Evolutionary conservation across 2,329 filamentous ascomycete species (phyloP).

Genomic region (Leptosphaerulina australis): DNA sequence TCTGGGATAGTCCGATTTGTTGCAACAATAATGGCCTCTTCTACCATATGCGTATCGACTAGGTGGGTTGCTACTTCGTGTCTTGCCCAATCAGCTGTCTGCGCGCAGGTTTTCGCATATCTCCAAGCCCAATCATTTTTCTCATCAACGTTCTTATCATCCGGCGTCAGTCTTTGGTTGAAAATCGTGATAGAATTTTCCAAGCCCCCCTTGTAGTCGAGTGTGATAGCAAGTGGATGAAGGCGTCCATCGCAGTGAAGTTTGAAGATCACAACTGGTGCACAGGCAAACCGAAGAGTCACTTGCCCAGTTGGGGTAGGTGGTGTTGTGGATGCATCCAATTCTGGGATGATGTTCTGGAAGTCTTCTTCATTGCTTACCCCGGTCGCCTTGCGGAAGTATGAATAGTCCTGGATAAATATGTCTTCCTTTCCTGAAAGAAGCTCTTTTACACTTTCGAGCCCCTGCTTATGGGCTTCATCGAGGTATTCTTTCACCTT

Average conservation of each 20-base stretch:
- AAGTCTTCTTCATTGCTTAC: slow-evolving; percentile 3
- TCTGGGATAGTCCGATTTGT: slow-evolving; percentile 17
- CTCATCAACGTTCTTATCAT: slow-evolving; percentile 3
- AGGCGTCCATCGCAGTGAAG: slow-evolving; percentile 11
- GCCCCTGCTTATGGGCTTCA: slow-evolving; percentile 8
- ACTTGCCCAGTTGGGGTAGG: slow-evolving; percentile 2
- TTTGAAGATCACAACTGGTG: slow-evolving; percentile 14
- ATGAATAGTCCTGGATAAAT: slow-evolving; percentile 17
- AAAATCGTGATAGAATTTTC: slow-evolving; percentile 14
- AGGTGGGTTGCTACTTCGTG: slow-evolving; percentile 16
- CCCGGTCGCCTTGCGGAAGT: slow-evolving; percentile 12
- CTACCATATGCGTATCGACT: slow-evolving; percentile 17
- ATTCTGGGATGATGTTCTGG: slow-evolving; percentile 3
- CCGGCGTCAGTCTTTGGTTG: slow-evolving; percentile 7
- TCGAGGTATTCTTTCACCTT: background rate
- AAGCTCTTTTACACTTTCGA: background rate
- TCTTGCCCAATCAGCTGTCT: slow-evolving; percentile 18
- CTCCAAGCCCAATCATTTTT: slow-evolving; percentile 16
- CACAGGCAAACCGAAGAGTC: slow-evolving; percentile 7
- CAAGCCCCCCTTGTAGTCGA: slow-evolving; percentile 15
- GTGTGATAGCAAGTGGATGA: slow-evolving; percentile 16
- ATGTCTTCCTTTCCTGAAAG: slow-evolving; percentile 4
- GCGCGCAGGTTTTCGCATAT: slow-evolving; percentile 17
- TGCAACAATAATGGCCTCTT: slow-evolving; percentile 19
- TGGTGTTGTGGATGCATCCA: background rate